Conservation (phyloP, 106 monocot genomes). For the Allium sativum region DNA sequence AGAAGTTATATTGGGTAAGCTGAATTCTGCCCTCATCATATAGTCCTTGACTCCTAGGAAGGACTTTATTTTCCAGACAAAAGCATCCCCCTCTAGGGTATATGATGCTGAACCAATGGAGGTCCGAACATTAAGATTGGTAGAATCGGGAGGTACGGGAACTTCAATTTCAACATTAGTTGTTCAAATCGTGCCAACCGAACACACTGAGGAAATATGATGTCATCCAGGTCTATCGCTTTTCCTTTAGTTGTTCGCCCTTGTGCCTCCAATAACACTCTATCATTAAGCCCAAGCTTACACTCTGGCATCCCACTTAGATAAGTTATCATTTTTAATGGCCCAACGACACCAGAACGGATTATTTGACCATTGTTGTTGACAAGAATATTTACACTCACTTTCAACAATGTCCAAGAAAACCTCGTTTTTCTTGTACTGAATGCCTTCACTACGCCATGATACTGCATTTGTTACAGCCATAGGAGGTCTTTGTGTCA, state of each 20-base stretch:
- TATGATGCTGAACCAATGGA: conserved; percentile 96
- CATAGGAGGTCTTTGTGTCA: conserved; percentile 90
- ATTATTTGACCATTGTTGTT: conserved; percentile 98
- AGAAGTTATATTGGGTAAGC: conserved; percentile 81
- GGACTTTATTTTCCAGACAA: conserved; percentile 97
- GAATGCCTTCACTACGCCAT: conserved; percentile 94
- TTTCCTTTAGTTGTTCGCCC: conserved; percentile 90
- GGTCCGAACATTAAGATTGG: conserved; percentile 76
- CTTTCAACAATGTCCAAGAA: conserved; percentile 99
- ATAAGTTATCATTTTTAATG: conserved; percentile 96
- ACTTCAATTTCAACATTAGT: conserved; percentile 94
- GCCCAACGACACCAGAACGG: conserved; percentile 90
- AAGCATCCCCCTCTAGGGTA: conserved; percentile 87
- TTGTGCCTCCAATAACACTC: conserved; percentile 92
- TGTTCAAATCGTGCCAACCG: conserved; percentile 89
- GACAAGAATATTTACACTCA: conserved; percentile 94
- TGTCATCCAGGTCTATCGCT: conserved; percentile 95
- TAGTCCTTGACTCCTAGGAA: conserved; percentile 99
- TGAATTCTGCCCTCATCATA: conserved; percentile 91
- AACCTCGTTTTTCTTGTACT: conserved; percentile 98
- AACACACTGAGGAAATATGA: conserved; percentile 97
- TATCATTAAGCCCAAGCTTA: conserved; percentile 90
- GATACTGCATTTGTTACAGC: conserved; percentile 97
- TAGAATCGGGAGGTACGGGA: conserved; percentile 83
- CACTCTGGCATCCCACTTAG: conserved; percentile 99